Percentiles rank a stretch among this genome's conserved stretches.
These are phyloP conservation scores for Ilyonectria robusta DNA, from an alignment of 2,329 filamentous ascomycete genomes.

Conservation along the genomic window DNA sequence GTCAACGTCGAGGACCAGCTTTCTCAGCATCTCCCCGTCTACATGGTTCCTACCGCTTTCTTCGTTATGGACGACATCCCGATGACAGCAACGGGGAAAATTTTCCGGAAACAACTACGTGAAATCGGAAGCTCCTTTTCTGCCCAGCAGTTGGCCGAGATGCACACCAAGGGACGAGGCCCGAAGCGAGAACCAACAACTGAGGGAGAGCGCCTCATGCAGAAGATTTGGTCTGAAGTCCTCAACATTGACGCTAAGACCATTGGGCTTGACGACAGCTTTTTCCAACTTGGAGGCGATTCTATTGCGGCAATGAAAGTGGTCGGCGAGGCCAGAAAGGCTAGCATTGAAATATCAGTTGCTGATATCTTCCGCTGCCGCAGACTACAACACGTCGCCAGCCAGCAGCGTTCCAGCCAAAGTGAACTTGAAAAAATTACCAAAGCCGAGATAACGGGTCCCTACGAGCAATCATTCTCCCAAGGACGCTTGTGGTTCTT, in stretches of 20 bases:
- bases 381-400: background rate
- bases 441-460: constrained; percentile 3
- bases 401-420: constrained; percentile 7
- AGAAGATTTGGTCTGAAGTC: constrained; percentile 54
- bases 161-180: background rate
- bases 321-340: constrained; percentile 37
- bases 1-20: constrained; percentile 9
- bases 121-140: constrained; percentile 28
- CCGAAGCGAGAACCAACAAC: constrained; percentile 22
- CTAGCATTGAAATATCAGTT: constrained; percentile 22
- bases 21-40: constrained; percentile 26
- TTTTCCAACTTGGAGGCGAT: constrained; percentile 66
- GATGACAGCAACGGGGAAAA: constrained; percentile 34
- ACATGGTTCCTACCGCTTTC: constrained; percentile 39
- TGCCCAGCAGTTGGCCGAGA: constrained; percentile 56
- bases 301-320: constrained; percentile 65
- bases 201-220: constrained; percentile 44
- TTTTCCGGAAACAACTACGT: constrained; percentile 27
- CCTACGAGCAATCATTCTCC: constrained; percentile 34
- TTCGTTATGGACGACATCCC: constrained; percentile 32
- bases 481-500: constrained; percentile 34
- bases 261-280: constrained; percentile 61
- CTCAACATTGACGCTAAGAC: constrained; percentile 50
- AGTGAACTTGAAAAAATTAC: background rate
- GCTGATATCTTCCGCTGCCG: constrained; percentile 31